phyloP scores from a whole-genome alignment of 257 asterid species.

The Linderniella brevidens region DNA sequence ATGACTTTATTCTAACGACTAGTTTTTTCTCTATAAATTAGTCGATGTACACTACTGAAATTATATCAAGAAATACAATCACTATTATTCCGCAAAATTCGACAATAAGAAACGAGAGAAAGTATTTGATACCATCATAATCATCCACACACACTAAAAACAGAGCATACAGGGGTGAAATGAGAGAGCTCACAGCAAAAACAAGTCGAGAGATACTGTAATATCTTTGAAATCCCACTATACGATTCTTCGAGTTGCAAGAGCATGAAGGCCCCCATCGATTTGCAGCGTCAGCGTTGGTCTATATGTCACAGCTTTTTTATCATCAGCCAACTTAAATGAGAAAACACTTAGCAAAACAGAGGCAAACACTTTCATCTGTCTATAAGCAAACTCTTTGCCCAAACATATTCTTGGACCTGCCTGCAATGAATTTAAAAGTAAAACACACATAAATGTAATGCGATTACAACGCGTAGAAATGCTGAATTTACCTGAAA shows the following conservation, averaged over 20 bases:
- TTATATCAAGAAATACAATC: no score
- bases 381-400: conserved; percentile 56
- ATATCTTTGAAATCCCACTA: not conserved
- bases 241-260: conserved; percentile 14
- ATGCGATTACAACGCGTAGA: not conserved
- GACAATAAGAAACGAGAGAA: no score
- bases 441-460: not conserved
- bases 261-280: conserved; percentile 42
- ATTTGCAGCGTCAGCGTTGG: conserved; percentile 47
- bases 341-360: conserved; percentile 33
- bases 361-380: conserved; percentile 53
- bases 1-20: no score
- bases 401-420: conserved; percentile 60
- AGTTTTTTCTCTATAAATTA: no score
- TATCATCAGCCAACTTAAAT: conserved; percentile 32
- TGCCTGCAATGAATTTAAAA: conserved; percentile 22
- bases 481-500: conserved; percentile 31
- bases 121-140: no score
- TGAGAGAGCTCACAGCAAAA: no score
- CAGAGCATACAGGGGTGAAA: no score
- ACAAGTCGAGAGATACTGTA: no score
- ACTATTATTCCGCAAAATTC: no score
- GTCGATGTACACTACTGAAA: no score
- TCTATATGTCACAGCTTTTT: conserved; percentile 23
- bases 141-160: no score